Base-by-base conservation (phyloP, 768 basidiomycete genomes). In the Boletus sp. region DNA sequence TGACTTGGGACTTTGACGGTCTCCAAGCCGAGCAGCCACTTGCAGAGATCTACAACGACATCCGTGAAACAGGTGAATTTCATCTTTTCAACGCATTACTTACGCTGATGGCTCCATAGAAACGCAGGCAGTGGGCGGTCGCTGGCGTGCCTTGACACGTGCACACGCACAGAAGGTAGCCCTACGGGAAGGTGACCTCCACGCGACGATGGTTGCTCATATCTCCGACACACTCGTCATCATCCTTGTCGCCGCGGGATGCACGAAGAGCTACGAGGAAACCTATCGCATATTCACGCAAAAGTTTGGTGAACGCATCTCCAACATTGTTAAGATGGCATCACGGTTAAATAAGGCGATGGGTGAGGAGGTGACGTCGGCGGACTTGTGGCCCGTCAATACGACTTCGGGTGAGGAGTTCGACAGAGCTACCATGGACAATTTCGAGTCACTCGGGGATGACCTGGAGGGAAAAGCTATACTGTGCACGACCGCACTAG, bases 401-500 rank as follows among this genome's bases (percentile, higher is more conserved):
- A 73, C 76, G 40, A 57, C 69, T 1, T 75, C 76, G 5, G 79
- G 78, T 17, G 70, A 75, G 0, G 49, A 48, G 33, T 84, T 77
- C 41, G 73, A 79, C 50, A 55, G 60, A 0, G 51, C 54, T 1
- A 66, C 62, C 44, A 82, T 85, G 83, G 76, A 81, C 30, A 75
- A 79, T 50, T 74, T 75, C 5, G 70, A 79, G 55, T 64, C 64
- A 6, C 32, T 33, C 29, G 56, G 34, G 0, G 58, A 55, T 0
- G 53, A 45, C 17, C 57, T 47, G 14, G 54, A 56, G 6, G 64
- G 57, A 7, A 59, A 63, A 49, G 55, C 57, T 10, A 72, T 84
- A 5, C 60, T 85, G 19, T 84, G 84, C 59, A 83, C 83, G 43
- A 83, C 78, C 19, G 79, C 83, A 46, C 72, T 85, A 4, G 83